A percentile compares a stretch with the other conserved stretches of the same genome.
Conservation (phyloP, 768 basidiomycete genomes). For the Rhodotorula paludigena region DNA sequence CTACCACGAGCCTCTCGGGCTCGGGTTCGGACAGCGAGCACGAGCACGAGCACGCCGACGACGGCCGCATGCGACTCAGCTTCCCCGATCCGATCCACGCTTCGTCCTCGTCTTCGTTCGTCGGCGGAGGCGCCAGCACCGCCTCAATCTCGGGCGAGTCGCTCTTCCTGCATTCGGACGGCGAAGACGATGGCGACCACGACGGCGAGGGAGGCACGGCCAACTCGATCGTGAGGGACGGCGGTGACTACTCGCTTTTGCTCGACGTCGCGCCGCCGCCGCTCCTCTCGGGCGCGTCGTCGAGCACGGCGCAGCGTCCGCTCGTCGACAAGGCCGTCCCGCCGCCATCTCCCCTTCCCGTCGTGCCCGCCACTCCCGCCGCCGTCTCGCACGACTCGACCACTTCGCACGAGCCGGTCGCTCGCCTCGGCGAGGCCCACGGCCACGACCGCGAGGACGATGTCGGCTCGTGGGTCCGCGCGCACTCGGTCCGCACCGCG, state of each 20-base stretch:
- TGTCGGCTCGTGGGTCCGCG: too few species aligned
- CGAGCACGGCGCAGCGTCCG: background rate
- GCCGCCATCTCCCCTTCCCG: too few species aligned
- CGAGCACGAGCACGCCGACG: background rate
- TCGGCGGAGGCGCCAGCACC: too few species aligned
- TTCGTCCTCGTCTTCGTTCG: background rate
- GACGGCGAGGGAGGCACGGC: background rate
- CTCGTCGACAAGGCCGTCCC: background rate
- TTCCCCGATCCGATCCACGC: slow-evolving; percentile 14
- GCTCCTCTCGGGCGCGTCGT: too few species aligned
- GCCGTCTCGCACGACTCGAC: too few species aligned
- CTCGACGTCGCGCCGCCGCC: slow-evolving; percentile 1
- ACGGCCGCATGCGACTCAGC: background rate
- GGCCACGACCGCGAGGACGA: too few species aligned
- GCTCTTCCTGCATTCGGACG: too few species aligned
- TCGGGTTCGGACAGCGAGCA: background rate
- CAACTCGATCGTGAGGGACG: background rate
- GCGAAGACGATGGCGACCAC: background rate
- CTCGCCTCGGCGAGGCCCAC: too few species aligned
- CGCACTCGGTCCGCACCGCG: too few species aligned
- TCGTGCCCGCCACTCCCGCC: too few species aligned
- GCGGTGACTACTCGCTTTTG: slow-evolving; percentile 10
- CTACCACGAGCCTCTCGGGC: background rate
- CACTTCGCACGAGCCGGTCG: too few species aligned
- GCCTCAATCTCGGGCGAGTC: background rate